Evolutionary conservation across 805 yeast genomes (phyloP), one percentile per base, ranked within the genome.

Genomic region (Nadsonia fulvescens): DNA sequence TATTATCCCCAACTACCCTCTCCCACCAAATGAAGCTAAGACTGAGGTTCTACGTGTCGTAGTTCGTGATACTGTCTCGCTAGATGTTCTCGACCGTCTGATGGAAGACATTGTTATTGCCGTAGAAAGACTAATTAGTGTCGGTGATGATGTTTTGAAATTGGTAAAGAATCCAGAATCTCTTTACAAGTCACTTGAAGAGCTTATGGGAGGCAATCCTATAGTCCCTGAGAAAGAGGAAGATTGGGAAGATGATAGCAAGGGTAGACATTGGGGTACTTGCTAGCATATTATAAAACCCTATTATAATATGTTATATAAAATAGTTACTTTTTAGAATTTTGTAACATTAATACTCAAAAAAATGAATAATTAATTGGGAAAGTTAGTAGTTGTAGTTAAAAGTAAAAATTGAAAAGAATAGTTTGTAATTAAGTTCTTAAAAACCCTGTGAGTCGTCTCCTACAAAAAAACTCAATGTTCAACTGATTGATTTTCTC

Each of bases 1-100:
- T 67, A 83, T 83, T 46, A 61, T 82, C 36, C 93, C 93, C 37
- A 81, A 82, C 57, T 82, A 82, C 51, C 78, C 75, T 33, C 60
- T 82, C 38, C 92, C 93, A 15, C 56, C 61, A 11, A 41, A 46
- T 17, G 69, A 71, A 23, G 61, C 58, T 29, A 56, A 62, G 30
- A 47, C 48, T 23, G 93, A 83, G 51, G 75, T 81, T 32, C 58
- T 82, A 35, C 66, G 95, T 43, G 78, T 83, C 14, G 94, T 82
- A 8, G 81, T 78, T 28, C 65, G 91, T 41, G 63, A 62, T 37
- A 69, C 73, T 29, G 54, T 82, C 46, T 61, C 75, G 24, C 54
- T 72, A 34, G 68, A 61, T 32, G 53, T 77, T 34, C 49, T 76
- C 16, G 73, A 68, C 37, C 61, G 67, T 42, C 53, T 75, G 39